Percentiles rank a stretch among this genome's conserved stretches.
These are phyloP conservation scores for Smittium mucronatum DNA, from an alignment of 371 early-diverging fungal genomes.

Conservation along the genomic window DNA sequence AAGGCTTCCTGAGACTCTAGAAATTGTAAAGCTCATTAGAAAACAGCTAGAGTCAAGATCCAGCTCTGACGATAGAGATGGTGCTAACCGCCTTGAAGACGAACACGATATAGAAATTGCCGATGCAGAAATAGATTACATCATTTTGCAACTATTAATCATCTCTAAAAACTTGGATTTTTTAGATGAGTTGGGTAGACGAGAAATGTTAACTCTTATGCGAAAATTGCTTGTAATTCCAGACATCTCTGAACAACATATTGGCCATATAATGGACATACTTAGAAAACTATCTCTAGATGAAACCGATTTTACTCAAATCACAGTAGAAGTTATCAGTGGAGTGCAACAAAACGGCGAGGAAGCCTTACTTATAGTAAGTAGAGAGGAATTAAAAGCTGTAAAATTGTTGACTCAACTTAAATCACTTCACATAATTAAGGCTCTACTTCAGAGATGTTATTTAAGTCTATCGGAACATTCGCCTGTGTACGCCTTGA, in stretches of 20 bases:
- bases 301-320: conserved; percentile 75
- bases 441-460: conserved; percentile 55
- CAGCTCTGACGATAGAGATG: conserved; percentile 17
- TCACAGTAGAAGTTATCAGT: conserved; percentile 65
- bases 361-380: not conserved
- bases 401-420: conserved; percentile 41
- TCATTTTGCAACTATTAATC: conserved; percentile 58
- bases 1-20: conserved; percentile 56
- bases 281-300: conserved; percentile 57
- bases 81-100: conserved; percentile 43
- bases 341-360: conserved; percentile 38
- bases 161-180: conserved; percentile 65
- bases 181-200: conserved; percentile 74
- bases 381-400: conserved; percentile 30
- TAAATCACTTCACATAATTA: conserved; percentile 62
- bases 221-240: conserved; percentile 50
- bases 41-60: conserved; percentile 16
- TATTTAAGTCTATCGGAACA: conserved; percentile 49
- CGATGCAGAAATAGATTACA: conserved; percentile 53
- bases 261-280: conserved; percentile 52
- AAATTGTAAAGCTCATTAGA: conserved; percentile 54
- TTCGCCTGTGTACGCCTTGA: conserved; percentile 57
- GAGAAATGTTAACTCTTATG: conserved; percentile 59
- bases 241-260: conserved; percentile 55
- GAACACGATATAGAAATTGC: conserved; percentile 30